phyloP scores from a whole-genome alignment of 345 rosid species.

The Mangifera indica region DNA sequence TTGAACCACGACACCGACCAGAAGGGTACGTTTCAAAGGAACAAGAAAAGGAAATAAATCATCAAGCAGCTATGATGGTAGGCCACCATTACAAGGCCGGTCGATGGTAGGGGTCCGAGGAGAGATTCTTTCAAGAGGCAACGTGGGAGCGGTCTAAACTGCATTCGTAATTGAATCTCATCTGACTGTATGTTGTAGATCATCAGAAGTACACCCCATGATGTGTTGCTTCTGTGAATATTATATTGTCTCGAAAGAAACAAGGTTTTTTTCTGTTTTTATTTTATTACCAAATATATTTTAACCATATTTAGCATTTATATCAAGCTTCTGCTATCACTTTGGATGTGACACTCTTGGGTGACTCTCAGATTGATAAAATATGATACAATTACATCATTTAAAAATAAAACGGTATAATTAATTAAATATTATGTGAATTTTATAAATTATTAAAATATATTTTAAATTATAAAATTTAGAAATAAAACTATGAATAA shows the following conservation, averaged over 20 bases:
- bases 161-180: not conserved
- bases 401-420: too few species aligned
- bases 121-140: conserved; percentile 36
- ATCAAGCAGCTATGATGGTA: not conserved
- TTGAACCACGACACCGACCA: conserved; percentile 5
- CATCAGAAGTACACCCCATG: not conserved
- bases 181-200: not conserved
- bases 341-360: too few species aligned
- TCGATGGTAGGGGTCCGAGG: conserved; percentile 22
- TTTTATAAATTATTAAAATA: too few species aligned
- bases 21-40: conserved; percentile 11
- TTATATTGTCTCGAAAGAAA: too few species aligned
- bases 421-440: too few species aligned
- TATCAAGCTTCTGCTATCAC: too few species aligned
- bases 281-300: not conserved
- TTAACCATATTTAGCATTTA: too few species aligned
- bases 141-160: conserved; percentile 31
- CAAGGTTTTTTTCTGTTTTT: not conserved
- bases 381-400: too few species aligned
- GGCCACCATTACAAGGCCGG: conserved; percentile 12
- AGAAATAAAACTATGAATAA: too few species aligned
- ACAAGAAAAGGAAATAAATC: conserved; percentile 14
- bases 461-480: too few species aligned
- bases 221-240: too few species aligned
- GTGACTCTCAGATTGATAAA: too few species aligned